These are phyloP conservation scores for Aspergillus ustus DNA, from an alignment of 2,329 filamentous ascomycete genomes.

Conservation along the genomic window DNA sequence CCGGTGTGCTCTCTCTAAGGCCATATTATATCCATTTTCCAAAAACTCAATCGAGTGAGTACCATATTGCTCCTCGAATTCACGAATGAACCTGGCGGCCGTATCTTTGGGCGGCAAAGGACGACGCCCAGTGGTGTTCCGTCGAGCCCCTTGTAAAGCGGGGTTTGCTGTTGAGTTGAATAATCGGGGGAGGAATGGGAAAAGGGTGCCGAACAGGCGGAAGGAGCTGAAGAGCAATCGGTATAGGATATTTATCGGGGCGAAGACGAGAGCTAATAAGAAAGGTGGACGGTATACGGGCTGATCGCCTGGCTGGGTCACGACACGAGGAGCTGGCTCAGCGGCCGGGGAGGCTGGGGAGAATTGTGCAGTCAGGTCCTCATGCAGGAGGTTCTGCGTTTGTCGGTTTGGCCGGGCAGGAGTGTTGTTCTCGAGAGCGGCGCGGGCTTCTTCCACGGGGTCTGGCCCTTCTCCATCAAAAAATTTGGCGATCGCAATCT, in stretches of 20 bases:
- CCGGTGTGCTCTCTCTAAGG: conserved; percentile 84
- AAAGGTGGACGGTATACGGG: conserved; percentile 73
- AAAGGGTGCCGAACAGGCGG: conserved; percentile 74
- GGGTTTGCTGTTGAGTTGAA: conserved; percentile 54
- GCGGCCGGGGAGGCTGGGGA: conserved; percentile 46
- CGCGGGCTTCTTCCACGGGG: conserved; percentile 75
- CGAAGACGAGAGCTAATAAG: conserved; percentile 75
- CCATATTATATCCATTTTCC: conserved; percentile 89
- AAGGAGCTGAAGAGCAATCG: conserved; percentile 69
- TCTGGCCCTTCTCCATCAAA: conserved; percentile 94
- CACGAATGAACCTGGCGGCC: conserved; percentile 83
- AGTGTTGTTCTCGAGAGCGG: conserved; percentile 61
- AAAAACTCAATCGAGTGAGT: conserved; percentile 70
- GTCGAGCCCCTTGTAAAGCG: conserved; percentile 49
- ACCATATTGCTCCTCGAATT: conserved; percentile 95
- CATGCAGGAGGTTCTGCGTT: conserved; percentile 70
- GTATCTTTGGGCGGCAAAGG: conserved; percentile 84
- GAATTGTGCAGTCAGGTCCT: conserved; percentile 40
- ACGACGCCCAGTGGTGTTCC: conserved; percentile 70
- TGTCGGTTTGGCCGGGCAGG: conserved; percentile 68
- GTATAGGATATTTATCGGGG: conserved; percentile 81
- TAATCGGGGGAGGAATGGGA: conserved; percentile 77
- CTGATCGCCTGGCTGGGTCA: conserved; percentile 71
- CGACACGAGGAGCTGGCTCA: conserved; percentile 81
- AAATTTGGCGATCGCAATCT: conserved; percentile 97